Evolutionary conservation across 75 land plant species (phyloP).

Genomic region (Cupressus sempervirens): DNA sequence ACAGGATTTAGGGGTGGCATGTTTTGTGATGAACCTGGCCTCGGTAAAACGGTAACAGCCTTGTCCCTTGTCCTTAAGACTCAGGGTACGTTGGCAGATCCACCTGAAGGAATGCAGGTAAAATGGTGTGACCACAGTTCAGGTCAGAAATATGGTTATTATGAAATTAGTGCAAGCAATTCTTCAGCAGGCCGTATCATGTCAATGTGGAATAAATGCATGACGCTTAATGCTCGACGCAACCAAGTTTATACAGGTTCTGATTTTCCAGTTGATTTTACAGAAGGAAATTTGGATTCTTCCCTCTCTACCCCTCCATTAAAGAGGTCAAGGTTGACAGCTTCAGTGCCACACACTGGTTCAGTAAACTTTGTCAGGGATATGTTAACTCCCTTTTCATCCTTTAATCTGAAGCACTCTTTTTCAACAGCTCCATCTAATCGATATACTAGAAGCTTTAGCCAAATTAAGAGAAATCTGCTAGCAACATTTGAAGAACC

Average conservation of each 20-base stretch:
- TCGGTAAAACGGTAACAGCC: constrained; percentile 94
- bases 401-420: constrained; percentile 12
- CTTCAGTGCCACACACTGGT: neutral
- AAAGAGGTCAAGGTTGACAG: constrained; percentile 22
- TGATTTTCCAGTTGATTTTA: neutral
- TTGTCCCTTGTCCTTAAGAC: constrained; percentile 89
- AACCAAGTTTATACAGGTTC: constrained; percentile 18
- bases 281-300: constrained; percentile 7
- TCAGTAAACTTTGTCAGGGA: neutral
- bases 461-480: constrained; percentile 57
- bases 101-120: constrained; percentile 67
- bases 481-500: constrained; percentile 31
- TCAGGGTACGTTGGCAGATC: constrained; percentile 76
- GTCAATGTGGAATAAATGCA: constrained; percentile 36
- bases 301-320: constrained; percentile 9
- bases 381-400: neutral
- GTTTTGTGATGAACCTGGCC: constrained; percentile 98
- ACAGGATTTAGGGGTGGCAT: constrained; percentile 89
- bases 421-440: constrained; percentile 13
- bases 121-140: constrained; percentile 63
- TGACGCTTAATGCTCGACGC: constrained; percentile 33
- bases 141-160: constrained; percentile 70
- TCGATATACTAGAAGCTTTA: constrained; percentile 32
- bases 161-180: constrained; percentile 50
- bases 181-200: constrained; percentile 5